A percentile compares a stretch with the other conserved stretches of the same genome.
These are phyloP conservation scores for Agaricales sp. DNA, from an alignment of 1,284 basidiomycete genomes.

Conservation along the genomic window DNA sequence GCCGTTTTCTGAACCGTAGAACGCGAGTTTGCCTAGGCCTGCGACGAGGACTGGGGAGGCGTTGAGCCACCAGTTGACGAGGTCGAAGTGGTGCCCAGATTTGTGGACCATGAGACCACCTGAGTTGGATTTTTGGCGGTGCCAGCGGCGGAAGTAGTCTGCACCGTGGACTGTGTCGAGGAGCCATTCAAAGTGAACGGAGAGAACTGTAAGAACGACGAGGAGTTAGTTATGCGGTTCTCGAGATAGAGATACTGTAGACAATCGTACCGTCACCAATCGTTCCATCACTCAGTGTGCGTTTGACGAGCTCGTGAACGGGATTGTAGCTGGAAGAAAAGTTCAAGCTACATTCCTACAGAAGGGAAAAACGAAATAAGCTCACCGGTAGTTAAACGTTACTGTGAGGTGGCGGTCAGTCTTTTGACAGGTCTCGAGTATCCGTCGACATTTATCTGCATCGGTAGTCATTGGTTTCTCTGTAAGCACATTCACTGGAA, in stretches of 20 bases:
- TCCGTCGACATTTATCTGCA: constrained; percentile 35
- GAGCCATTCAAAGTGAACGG: constrained; percentile 48
- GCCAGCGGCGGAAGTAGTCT: constrained; percentile 48
- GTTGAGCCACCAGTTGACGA: constrained; percentile 48
- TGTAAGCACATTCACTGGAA: constrained; percentile 31
- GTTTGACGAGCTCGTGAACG: constrained; percentile 42
- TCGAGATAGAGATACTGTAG: not conserved
- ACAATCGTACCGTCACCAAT: constrained; percentile 29
- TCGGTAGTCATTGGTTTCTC: constrained; percentile 50
- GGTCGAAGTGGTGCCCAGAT: constrained; percentile 41
- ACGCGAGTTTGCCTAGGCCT: constrained; percentile 36
- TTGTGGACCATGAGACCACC: constrained; percentile 47
- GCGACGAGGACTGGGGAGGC: constrained; percentile 39
- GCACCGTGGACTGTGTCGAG: constrained; percentile 41
- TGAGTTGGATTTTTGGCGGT: constrained; percentile 38
- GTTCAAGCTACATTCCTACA: constrained; percentile 2
- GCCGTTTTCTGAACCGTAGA: constrained; percentile 39
- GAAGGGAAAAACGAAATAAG: not conserved
- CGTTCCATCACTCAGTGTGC: constrained; percentile 35
- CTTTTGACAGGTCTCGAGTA: constrained; percentile 33
- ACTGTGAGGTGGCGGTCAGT: constrained; percentile 32
- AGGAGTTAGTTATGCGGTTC: not conserved
- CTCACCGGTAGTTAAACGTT: constrained; percentile 33
- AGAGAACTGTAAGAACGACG: constrained; percentile 27
- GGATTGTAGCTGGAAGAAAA: constrained; percentile 37